phyloP scores from a whole-genome alignment of 306 rosid species.

The Coriaria nepalensis region DNA sequence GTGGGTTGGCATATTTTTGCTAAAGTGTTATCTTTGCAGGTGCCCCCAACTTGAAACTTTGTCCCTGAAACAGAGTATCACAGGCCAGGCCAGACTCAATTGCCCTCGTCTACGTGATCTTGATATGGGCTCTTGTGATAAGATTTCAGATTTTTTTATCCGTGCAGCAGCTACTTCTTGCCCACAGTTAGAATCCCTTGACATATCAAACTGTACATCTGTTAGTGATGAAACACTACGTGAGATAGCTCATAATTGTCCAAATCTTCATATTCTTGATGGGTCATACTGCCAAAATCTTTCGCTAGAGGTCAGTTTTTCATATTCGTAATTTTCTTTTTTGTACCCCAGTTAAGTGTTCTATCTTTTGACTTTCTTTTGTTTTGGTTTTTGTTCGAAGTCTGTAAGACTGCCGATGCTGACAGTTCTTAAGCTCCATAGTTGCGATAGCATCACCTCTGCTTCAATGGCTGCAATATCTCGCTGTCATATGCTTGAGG shows the following conservation, averaged over 20 bases:
- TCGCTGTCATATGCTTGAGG: conserved; percentile 65
- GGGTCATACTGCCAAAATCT: conserved; percentile 93
- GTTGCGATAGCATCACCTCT: conserved; percentile 91
- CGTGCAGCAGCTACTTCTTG: conserved; percentile 91
- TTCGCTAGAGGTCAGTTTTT: conserved; percentile 73
- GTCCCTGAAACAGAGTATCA: conserved; percentile 93
- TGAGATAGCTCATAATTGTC: conserved; percentile 64
- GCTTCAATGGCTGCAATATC: conserved; percentile 94
- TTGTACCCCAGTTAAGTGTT: not conserved
- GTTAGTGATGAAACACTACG: conserved; percentile 94
- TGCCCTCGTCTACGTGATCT: conserved; percentile 78
- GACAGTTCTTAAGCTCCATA: conserved; percentile 80
- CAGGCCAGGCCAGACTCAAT: conserved; percentile 86
- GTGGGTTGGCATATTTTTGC: not conserved
- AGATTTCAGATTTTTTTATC: conserved; percentile 93
- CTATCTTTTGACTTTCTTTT: not conserved
- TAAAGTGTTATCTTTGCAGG: conserved; percentile 32
- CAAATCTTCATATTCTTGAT: conserved; percentile 63
- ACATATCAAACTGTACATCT: conserved; percentile 83
- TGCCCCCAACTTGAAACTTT: conserved; percentile 91
- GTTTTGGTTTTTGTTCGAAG: conserved; percentile 36
- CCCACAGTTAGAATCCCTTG: conserved; percentile 68
- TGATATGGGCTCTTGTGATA: conserved; percentile 92
- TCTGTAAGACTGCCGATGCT: conserved; percentile 75
- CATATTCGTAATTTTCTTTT: not conserved